A percentile compares a stretch with the other conserved stretches of the same genome.
phyloP scores from a whole-genome alignment of 306 rosid species.

The Prunus davidiana region DNA sequence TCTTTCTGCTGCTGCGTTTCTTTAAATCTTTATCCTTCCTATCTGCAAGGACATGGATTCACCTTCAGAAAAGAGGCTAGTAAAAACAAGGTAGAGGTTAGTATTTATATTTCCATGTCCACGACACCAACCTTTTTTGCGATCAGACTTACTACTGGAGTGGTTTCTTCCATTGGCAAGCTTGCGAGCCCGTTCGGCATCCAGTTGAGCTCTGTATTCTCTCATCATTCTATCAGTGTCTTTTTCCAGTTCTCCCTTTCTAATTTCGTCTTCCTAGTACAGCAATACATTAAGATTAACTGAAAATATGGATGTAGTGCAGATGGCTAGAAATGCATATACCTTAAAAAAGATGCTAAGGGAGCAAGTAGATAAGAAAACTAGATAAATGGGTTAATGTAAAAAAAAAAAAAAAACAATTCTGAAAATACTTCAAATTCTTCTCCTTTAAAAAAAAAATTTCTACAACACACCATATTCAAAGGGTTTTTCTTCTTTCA shows the following conservation, averaged over 20 bases:
- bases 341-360: background rate
- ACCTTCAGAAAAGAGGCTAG: slow-evolving; percentile 19
- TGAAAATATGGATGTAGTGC: background rate
- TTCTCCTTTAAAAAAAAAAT: background rate
- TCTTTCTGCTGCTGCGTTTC: slow-evolving; percentile 87
- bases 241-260: slow-evolving; percentile 89
- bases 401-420: no score
- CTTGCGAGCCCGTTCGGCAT: slow-evolving; percentile 88
- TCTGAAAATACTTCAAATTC: no score
- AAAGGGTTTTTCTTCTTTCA: background rate
- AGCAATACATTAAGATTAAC: slow-evolving; percentile 11
- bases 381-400: no score
- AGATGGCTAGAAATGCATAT: background rate
- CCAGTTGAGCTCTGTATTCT: slow-evolving; percentile 97
- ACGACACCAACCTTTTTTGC: slow-evolving; percentile 60
- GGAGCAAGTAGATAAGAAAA: background rate
- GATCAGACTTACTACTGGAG: slow-evolving; percentile 64
- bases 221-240: slow-evolving; percentile 95
- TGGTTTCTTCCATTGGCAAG: slow-evolving; percentile 91
- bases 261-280: slow-evolving; percentile 84
- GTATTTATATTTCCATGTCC: slow-evolving; percentile 8
- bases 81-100: background rate
- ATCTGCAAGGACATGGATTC: slow-evolving; percentile 44
- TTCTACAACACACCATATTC: background rate
- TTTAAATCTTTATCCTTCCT: slow-evolving; percentile 71